A percentile compares a stretch with the other conserved stretches of the same genome.
Conservation (phyloP, 257 asterid species). For the Jacaranda copaia region DNA sequence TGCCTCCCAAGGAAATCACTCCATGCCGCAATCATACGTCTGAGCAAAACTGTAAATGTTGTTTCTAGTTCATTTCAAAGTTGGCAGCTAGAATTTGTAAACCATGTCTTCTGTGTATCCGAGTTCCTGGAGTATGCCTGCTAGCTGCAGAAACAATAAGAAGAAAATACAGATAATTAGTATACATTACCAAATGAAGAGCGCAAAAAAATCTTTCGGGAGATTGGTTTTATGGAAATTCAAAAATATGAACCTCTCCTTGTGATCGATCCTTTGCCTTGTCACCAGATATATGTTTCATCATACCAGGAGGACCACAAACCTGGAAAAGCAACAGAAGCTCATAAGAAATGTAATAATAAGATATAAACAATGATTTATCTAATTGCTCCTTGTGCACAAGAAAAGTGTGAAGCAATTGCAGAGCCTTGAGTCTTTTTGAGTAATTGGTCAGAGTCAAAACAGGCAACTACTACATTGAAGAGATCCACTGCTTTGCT, state of each 20-base stretch:
- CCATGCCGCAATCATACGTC: constrained; percentile 6
- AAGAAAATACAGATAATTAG: neutral
- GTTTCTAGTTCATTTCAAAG: constrained; percentile 28
- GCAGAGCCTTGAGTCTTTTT: too few species aligned
- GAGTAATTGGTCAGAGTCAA: too few species aligned
- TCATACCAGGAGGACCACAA: constrained; percentile 99
- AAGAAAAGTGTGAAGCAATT: too few species aligned
- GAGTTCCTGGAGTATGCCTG: constrained; percentile 82
- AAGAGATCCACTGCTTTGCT: too few species aligned
- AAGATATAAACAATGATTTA: constrained; percentile 3
- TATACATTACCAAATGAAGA: neutral
- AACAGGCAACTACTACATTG: too few species aligned
- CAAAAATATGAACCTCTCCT: constrained; percentile 79
- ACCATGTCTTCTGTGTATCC: constrained; percentile 86
- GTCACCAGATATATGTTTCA: constrained; percentile 85
- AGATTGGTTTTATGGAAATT: neutral
- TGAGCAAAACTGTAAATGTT: constrained; percentile 7
- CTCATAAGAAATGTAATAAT: constrained; percentile 17
- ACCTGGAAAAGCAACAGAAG: constrained; percentile 59
- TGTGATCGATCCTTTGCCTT: constrained; percentile 83
- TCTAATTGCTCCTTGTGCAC: neutral
- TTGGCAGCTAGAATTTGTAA: constrained; percentile 67
- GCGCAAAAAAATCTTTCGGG: neutral
- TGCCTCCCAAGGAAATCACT: neutral
- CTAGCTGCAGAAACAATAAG: constrained; percentile 55